Base-by-base conservation (phyloP, 257 asterid species). In the Catharanthus roseus region DNA sequence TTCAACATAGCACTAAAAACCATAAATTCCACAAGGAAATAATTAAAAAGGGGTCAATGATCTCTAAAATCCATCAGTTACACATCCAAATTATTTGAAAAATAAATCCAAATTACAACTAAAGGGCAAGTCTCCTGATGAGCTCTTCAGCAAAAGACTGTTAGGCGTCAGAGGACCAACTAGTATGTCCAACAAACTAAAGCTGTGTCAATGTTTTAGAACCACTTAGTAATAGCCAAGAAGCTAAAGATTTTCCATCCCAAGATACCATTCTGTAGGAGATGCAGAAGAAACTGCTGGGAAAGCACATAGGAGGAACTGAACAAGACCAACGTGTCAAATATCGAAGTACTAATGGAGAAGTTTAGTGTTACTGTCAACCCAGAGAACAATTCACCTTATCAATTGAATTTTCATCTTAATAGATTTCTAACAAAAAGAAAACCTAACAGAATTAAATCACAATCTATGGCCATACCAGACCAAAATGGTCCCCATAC, bases 401-500 rank as follows among this genome's bases (percentile, higher is more conserved):
- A 7, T 45, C 19, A 28, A 34, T 31, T 6, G 42, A 31, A 60
- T 31, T 33, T 5, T 60, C 65, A 31, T 29, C 65, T 58, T 58
- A 1, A 21, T 13, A 58, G 9, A 29, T 1, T 10, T 23, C 60
- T 1, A 23, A n/a, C 1, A 3, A 33, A 31, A 34, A 60, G 5
- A 33, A 16, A 9, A 60, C 15, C 49, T 42, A 33, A 60, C 7
- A 47, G 5, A 31, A 38, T 28, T n/a, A 39, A 16, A 45, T 51
- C 31, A 15, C 57, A 26, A 65, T 65, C 3, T 5, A 36, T 44
- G 29, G 71, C 53, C 79, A 72, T 82, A 93, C 98, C 97, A 78
- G 97, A 93, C 99, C 99, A 93, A 85, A 86, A 93, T 42, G 99
- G 99, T 71, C 99, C 99, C 99, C 99, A 93, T 45, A 93, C 93